Conservation (phyloP, 306 rosid species). For the Rosa persica region DNA sequence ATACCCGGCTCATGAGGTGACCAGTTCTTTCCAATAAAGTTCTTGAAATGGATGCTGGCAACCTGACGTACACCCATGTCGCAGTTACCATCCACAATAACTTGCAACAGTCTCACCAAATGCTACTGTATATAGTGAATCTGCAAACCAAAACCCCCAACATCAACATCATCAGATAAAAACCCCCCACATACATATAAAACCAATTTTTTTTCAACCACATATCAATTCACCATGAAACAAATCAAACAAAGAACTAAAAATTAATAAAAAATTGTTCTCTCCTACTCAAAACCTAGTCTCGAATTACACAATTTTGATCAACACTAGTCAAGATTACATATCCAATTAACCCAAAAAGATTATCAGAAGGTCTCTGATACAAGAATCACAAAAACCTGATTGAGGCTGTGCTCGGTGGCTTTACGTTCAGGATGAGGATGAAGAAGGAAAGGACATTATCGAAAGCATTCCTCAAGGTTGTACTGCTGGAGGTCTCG, state of each 20-base stretch:
- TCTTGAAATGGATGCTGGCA: slow-evolving; percentile 97
- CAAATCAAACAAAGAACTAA: no score
- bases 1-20: slow-evolving; percentile 76
- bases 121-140: slow-evolving; percentile 87
- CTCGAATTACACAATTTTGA: slow-evolving; percentile 14
- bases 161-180: not conserved
- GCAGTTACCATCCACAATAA: slow-evolving; percentile 76
- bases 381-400: slow-evolving; percentile 45
- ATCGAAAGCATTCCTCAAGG: no score
- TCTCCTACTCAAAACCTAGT: not conserved
- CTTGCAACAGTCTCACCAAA: slow-evolving; percentile 83
- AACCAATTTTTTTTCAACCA: not conserved
- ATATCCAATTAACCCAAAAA: not conserved
- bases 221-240: no score
- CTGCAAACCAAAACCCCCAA: slow-evolving; percentile 37
- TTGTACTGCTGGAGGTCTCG: no score
- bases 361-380: no score
- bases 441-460: no score
- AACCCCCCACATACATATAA: not conserved
- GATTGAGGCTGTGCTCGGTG: slow-evolving; percentile 84
- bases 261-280: no score
- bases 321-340: no score
- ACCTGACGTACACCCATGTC: slow-evolving; percentile 91
- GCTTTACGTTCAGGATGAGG: slow-evolving; percentile 94
- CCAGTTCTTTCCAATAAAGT: slow-evolving; percentile 91